Evolutionary conservation across 306 rosid species (phyloP), one percentile per base, ranked within the genome.

Genomic region (Fagus crenata): DNA sequence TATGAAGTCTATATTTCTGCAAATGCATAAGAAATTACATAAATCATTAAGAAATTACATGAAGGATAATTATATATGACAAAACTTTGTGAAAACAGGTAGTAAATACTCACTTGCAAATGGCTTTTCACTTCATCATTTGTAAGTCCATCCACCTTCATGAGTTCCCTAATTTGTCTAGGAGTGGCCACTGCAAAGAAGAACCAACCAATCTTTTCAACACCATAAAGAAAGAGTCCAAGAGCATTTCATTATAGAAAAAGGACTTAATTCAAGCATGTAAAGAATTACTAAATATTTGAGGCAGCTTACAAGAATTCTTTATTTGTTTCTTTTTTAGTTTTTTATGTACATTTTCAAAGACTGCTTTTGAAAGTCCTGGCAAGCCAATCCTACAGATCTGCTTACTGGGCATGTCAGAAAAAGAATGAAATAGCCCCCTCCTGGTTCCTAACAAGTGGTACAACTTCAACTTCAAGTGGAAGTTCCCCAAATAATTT

Each of bases 81-180:
- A 7, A n/a, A 2, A 56, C 15, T 31, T 18, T 22, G 14, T 41
- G 28, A 69, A 11, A 73, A 33, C 32, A 3, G 35, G 7, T 6
- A 0, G 3, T 43, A 69, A 49, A 67, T 1, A 75, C 82, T 68
- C 69, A 89, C 98, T 87, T 94, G 98, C 81, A 94, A 85, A 85
- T 94, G 98, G 82, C 97, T 94, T 79, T 91, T 94, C 71, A 94
- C 98, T 87, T 94, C 98, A 85, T 94, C 98, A 77, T 94, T 94
- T 75, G 98, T 92, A 0, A 94, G 90, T 49, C 92, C 94, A 13
- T 88, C 94, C 63, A 94, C 96, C 53, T 86, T 87, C 98, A 94
- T 92, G 76, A 90, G 77, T 72, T 93, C 98, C 82, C 94, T 90
- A 61, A 93, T 93, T 80, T 93, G 97, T 78, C 92, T 93, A n/a